Percentiles rank a stretch among this genome's conserved stretches.
phyloP scores from a whole-genome alignment of 2,329 filamentous ascomycete genomes.

The Claviceps pazoutovae region DNA sequence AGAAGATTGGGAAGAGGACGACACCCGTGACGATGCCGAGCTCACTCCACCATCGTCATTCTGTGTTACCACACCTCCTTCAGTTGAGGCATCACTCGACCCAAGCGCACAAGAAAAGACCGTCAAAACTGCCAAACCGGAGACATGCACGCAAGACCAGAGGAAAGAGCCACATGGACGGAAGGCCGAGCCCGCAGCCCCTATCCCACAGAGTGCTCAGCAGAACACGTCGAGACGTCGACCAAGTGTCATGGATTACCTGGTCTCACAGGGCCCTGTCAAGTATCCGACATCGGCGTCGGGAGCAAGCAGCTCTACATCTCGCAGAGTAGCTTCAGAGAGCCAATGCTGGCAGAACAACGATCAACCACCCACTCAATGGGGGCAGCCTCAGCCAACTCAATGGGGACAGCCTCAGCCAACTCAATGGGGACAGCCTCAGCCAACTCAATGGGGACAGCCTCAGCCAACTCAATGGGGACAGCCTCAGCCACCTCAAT shows the following conservation, averaged over 20 bases:
- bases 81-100: not conserved
- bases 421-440: not conserved
- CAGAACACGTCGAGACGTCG: constrained; percentile 5
- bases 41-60: constrained; percentile 3
- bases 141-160: not conserved
- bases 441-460: not conserved
- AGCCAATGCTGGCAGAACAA: not conserved
- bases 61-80: constrained; percentile 2
- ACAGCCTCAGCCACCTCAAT: too few species aligned
- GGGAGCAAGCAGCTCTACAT: constrained; percentile 2
- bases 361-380: not conserved
- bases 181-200: constrained; percentile 4
- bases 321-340: not conserved
- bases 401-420: not conserved
- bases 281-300: constrained; percentile 4
- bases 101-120: constrained; percentile 1
- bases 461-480: not conserved
- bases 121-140: not conserved
- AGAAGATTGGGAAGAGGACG: constrained; percentile 6
- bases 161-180: not conserved
- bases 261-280: constrained; percentile 6
- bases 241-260: constrained; percentile 10
- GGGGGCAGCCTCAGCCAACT: not conserved
- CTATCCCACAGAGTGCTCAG: constrained; percentile 1
- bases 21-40: not conserved